These are phyloP conservation scores for Ustilago hordei DNA, from an alignment of 1,284 basidiomycete genomes.

Conservation along the genomic window DNA sequence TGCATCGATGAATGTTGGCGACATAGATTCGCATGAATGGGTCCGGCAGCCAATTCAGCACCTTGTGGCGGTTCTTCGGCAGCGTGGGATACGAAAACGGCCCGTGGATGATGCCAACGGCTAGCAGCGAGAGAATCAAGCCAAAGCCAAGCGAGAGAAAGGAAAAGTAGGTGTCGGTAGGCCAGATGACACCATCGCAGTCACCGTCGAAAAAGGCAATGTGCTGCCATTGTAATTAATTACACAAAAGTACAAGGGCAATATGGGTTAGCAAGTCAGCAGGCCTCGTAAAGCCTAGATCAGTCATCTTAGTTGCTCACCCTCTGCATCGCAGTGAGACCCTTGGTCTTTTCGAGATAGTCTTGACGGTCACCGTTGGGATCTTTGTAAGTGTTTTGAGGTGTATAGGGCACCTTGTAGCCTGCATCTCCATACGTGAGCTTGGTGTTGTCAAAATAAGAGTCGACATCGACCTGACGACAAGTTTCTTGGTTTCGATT, in stretches of 20 bases:
- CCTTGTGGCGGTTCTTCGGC: slow-evolving; percentile 30
- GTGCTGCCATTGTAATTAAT: slow-evolving; percentile 59
- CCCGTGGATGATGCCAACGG: slow-evolving; percentile 71
- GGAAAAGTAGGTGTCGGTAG: slow-evolving; percentile 74
- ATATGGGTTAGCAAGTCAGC: not conserved
- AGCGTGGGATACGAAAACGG: slow-evolving; percentile 56
- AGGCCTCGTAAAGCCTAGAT: not conserved
- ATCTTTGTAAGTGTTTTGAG: slow-evolving; percentile 50
- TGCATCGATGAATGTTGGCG: slow-evolving; percentile 71
- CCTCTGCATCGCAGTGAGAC: slow-evolving; percentile 69
- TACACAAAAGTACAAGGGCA: not conserved
- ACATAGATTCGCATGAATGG: slow-evolving; percentile 72
- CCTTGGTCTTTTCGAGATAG: slow-evolving; percentile 52
- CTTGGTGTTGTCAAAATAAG: slow-evolving; percentile 53
- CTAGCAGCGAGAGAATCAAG: slow-evolving; percentile 70
- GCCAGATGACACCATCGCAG: slow-evolving; percentile 74
- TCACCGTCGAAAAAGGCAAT: slow-evolving; percentile 73
- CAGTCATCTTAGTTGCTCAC: slow-evolving; percentile 11
- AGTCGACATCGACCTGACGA: slow-evolving; percentile 45
- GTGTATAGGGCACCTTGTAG: slow-evolving; percentile 47
- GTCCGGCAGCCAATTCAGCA: slow-evolving; percentile 65
- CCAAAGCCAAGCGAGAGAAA: slow-evolving; percentile 72
- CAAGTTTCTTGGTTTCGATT: slow-evolving; percentile 19
- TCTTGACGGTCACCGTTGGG: slow-evolving; percentile 50
- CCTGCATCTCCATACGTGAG: slow-evolving; percentile 37